phyloP scores from a whole-genome alignment of 768 basidiomycete genomes.

The Dentipellis sp. region DNA sequence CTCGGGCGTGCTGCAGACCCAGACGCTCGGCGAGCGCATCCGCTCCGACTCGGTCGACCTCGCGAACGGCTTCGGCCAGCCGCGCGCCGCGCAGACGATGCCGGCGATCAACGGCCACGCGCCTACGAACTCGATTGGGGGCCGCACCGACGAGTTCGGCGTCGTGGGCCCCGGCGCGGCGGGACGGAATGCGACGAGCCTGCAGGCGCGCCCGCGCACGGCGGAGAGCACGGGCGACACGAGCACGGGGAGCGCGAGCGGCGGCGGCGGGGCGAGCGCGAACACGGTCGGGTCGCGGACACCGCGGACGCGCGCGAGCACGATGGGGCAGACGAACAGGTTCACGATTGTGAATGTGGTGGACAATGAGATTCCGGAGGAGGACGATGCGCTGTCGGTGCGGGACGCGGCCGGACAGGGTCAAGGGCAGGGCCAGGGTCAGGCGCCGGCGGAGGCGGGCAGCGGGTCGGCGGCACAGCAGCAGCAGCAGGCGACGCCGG shows the following conservation, averaged over 20 bases:
- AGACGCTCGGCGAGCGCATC: neutral
- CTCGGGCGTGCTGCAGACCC: neutral
- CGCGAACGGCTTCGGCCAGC: neutral
- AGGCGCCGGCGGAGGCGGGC: neutral
- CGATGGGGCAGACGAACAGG: conserved; percentile 19
- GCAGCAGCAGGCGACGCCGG: neutral
- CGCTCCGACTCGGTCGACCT: neutral
- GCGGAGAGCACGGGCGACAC: conserved; percentile 3
- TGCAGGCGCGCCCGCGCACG: conserved; percentile 5
- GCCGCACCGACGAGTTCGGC: conserved; percentile 10
- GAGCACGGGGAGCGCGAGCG: conserved; percentile 5
- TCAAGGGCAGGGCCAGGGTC: neutral
- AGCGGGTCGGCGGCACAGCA: neutral
- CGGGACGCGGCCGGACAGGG: neutral
- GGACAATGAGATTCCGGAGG: conserved; percentile 31
- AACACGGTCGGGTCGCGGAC: conserved; percentile 4
- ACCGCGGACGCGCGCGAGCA: conserved; percentile 26
- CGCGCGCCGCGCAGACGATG: neutral
- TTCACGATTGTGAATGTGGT: conserved; percentile 34
- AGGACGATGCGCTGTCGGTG: conserved; percentile 28
- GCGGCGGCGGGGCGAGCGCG: conserved; percentile 6
- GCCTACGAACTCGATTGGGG: neutral
- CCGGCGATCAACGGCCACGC: conserved; percentile 5
- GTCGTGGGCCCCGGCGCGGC: neutral
- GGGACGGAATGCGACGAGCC: conserved; percentile 7